Evolutionary conservation across 192 early-diverging fungal species (phyloP).

Genomic region (Podila minutissima): DNA sequence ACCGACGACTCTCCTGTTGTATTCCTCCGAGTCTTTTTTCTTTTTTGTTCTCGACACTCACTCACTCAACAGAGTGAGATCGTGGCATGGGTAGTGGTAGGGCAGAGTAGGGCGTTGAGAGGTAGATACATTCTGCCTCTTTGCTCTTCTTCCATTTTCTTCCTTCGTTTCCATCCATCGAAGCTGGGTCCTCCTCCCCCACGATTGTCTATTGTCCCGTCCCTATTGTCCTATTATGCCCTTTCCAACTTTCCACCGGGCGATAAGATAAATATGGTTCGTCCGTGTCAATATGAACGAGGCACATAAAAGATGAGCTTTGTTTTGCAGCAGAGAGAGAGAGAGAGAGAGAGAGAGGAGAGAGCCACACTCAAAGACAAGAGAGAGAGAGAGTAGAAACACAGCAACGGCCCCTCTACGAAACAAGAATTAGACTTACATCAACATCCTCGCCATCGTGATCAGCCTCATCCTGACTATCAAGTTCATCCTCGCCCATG

Average conservation of each 20-base stretch:
- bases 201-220: no score
- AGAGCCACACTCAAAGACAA: not conserved
- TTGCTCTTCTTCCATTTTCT: not conserved
- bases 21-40: no score
- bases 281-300: not conserved
- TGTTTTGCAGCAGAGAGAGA: not conserved
- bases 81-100: no score
- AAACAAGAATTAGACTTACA: slow-evolving; percentile 18
- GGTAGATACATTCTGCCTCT: no score
- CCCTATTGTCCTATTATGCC: not conserved
- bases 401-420: not conserved
- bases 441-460: slow-evolving; percentile 26
- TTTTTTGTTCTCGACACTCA: no score
- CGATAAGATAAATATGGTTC: not conserved
- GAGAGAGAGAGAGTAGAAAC: no score
- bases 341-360: not conserved
- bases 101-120: no score
- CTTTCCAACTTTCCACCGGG: no score
- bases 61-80: no score
- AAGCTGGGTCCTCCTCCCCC: no score
- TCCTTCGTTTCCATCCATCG: not conserved
- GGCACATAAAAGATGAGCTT: not conserved
- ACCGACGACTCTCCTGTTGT: no score
- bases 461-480: slow-evolving; percentile 52
- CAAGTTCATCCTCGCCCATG: slow-evolving; percentile 63